A percentile compares a stretch with the other conserved stretches of the same genome.
Evolutionary conservation across 106 monocot species (phyloP).

Genomic region (Acorus gramineus): DNA sequence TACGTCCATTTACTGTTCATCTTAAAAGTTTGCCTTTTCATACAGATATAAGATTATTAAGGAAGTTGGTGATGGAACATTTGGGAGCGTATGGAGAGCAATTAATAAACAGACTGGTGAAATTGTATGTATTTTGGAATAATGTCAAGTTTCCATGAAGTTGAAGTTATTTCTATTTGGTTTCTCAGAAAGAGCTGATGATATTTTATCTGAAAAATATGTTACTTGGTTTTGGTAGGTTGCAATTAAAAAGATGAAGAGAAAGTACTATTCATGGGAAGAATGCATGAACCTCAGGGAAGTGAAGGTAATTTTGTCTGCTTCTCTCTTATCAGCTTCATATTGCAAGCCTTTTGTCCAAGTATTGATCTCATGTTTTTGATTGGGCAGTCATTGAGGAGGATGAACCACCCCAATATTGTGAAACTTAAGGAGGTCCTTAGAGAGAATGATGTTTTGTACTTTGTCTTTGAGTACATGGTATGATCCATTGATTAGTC

Average conservation of each 20-base stretch:
- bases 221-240: slow-evolving; percentile 37
- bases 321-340: too few species aligned
- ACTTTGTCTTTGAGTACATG: slow-evolving; percentile 96
- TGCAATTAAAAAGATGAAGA: slow-evolving; percentile 99
- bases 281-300: slow-evolving; percentile 94
- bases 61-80: slow-evolving; percentile 34
- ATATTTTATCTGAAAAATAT: too few species aligned
- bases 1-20: background rate
- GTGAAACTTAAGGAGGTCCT: slow-evolving; percentile 96
- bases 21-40: background rate
- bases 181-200: too few species aligned
- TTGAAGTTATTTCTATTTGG: too few species aligned
- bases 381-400: slow-evolving; percentile 50
- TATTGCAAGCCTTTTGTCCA: background rate
- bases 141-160: too few species aligned
- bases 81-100: slow-evolving; percentile 28
- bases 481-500: slow-evolving; percentile 19
- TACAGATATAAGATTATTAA: slow-evolving; percentile 21
- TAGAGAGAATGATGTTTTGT: slow-evolving; percentile 78
- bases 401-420: slow-evolving; percentile 97
- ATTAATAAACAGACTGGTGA: slow-evolving; percentile 22
- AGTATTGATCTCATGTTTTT: background rate
- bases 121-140: slow-evolving; percentile 13
- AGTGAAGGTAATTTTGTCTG: slow-evolving; percentile 62
- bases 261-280: slow-evolving; percentile 93